Percentiles rank a stretch among this genome's conserved stretches.
Evolutionary conservation across 306 rosid genomes (phyloP).

Genomic region (Acacia crassicarpa): DNA sequence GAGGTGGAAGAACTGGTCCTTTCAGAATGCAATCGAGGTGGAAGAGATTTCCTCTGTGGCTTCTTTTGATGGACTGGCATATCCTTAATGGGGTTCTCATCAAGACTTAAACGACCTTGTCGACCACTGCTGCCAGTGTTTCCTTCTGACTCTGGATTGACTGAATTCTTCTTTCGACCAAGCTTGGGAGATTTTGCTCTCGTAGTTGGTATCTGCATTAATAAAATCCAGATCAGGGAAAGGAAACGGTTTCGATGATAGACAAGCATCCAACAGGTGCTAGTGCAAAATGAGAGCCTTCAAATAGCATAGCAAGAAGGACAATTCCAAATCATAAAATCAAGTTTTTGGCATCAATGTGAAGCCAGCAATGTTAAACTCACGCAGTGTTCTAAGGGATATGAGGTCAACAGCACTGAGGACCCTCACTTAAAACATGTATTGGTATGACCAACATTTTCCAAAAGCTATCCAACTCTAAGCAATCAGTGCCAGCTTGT

Average conservation of each 20-base stretch:
- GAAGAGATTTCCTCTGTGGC: conserved; percentile 92
- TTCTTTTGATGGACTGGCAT: conserved; percentile 54
- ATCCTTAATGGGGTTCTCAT: conserved; percentile 60
- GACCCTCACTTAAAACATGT: not conserved
- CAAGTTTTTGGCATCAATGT: not conserved
- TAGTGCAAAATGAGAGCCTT: conserved; percentile 9
- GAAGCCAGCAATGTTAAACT: not conserved
- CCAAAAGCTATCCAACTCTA: conserved; percentile 6
- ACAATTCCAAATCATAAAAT: not conserved
- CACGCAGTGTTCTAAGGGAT: not conserved
- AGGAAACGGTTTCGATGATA: conserved; percentile 17
- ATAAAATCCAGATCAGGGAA: conserved; percentile 29
- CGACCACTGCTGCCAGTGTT: conserved; percentile 39
- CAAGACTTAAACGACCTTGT: conserved; percentile 66
- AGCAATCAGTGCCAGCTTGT: conserved; percentile 10
- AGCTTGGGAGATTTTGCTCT: conserved; percentile 99
- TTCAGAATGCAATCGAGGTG: conserved; percentile 76
- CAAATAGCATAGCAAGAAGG: conserved; percentile 21
- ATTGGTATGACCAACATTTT: not conserved
- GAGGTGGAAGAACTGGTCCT: conserved; percentile 52
- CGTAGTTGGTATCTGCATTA: conserved; percentile 86
- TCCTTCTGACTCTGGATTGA: conserved; percentile 53
- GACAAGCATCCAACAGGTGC: not conserved
- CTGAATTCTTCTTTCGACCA: conserved; percentile 77
- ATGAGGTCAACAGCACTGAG: not conserved